Evolutionary conservation across 768 basidiomycete species (phyloP).

Genomic region (Multifurca ochricompacta): DNA sequence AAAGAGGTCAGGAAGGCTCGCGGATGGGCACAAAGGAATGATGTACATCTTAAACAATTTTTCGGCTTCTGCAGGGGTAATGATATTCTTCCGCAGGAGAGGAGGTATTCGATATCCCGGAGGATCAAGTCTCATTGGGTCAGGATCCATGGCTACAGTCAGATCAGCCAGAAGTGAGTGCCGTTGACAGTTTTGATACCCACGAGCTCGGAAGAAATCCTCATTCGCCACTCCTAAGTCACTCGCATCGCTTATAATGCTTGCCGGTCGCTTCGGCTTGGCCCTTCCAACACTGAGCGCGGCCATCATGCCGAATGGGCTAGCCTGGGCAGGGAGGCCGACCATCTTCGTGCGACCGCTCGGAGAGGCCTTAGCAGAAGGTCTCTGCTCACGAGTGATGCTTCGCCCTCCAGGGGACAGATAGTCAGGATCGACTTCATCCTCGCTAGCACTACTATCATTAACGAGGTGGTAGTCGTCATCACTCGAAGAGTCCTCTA

Average conservation of each 20-base stretch:
- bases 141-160: constrained; percentile 8
- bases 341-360: constrained; percentile 40
- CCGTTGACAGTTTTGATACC: background rate
- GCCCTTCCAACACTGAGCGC: constrained; percentile 43
- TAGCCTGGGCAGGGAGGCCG: constrained; percentile 51
- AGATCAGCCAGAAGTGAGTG: background rate
- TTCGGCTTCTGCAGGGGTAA: constrained; percentile 20
- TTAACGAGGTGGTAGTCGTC: constrained; percentile 33
- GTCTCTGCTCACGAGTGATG: constrained; percentile 24
- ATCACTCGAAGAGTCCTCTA: constrained; percentile 29
- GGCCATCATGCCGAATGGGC: constrained; percentile 75
- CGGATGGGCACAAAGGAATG: background rate
- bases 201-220: constrained; percentile 52
- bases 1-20: background rate
- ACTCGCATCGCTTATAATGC: constrained; percentile 22
- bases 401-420: constrained; percentile 29
- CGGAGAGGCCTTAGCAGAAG: constrained; percentile 22
- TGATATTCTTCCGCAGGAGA: constrained; percentile 19
- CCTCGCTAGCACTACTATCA: constrained; percentile 15
- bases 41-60: constrained; percentile 20
- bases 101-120: constrained; percentile 14
- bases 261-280: constrained; percentile 19
- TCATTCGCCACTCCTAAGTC: constrained; percentile 47
- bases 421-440: constrained; percentile 34
- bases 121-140: constrained; percentile 10